These are phyloP conservation scores for Leptographium radiaticola DNA, from an alignment of 2,329 filamentous ascomycete species.

Conservation along the genomic window DNA sequence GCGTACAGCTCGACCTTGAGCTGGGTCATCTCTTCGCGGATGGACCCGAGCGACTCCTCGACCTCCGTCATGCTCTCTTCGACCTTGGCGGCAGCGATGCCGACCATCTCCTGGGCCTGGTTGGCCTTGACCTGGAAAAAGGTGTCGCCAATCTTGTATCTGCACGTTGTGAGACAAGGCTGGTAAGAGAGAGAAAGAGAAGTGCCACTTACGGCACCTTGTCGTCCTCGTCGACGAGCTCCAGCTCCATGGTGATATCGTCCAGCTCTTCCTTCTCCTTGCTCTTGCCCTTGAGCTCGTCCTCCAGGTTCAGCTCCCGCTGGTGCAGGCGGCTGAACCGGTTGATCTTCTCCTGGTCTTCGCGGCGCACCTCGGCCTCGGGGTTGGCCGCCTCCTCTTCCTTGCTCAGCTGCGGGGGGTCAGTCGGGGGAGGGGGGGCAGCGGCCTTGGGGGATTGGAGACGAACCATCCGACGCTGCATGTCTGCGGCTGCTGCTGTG, in stretches of 20 bases:
- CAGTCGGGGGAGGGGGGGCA: background rate
- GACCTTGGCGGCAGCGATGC: constrained; percentile 55
- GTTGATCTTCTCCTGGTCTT: constrained; percentile 99
- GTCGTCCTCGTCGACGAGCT: constrained; percentile 63
- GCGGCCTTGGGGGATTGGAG: background rate
- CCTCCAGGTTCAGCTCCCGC: constrained; percentile 64
- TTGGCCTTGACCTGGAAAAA: constrained; percentile 78
- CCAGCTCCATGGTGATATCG: constrained; percentile 79
- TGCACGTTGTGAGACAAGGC: constrained; percentile 22
- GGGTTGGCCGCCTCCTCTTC: constrained; percentile 64
- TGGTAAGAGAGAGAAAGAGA: background rate
- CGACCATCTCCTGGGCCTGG: constrained; percentile 78
- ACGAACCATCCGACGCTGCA: constrained; percentile 48
- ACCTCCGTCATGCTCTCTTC: constrained; percentile 63
- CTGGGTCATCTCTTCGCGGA: constrained; percentile 77
- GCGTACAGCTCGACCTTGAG: constrained; percentile 90
- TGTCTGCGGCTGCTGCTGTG: constrained; percentile 19
- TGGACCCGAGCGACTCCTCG: constrained; percentile 60
- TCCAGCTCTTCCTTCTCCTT: constrained; percentile 98
- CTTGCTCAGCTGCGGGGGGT: constrained; percentile 59
- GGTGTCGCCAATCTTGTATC: constrained; percentile 92
- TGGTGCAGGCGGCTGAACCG: constrained; percentile 90
- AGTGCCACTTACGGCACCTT: constrained; percentile 60
- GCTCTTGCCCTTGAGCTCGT: constrained; percentile 71
- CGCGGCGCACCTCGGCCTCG: constrained; percentile 85